Conservation (phyloP, 495 filamentous ascomycete species). For the Penicillium mononematosum region DNA sequence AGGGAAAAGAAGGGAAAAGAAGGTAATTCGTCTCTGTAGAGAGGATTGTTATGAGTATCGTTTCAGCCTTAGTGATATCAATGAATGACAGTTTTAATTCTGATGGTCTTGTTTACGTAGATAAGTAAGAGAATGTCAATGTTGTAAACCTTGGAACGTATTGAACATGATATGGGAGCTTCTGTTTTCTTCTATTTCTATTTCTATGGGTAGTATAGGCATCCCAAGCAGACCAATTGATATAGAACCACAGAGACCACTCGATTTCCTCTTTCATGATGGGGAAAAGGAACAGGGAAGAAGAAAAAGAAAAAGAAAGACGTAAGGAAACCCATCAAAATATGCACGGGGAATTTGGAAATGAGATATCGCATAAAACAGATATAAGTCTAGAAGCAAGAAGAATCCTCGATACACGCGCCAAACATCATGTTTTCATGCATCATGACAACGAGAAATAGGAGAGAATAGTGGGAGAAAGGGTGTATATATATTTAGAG, state of each 20-base stretch:
- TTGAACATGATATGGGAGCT: background rate
- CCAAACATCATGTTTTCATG: slow-evolving; percentile 8
- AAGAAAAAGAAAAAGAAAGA: slow-evolving; percentile 18
- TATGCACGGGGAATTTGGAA: slow-evolving; percentile 23
- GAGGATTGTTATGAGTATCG: slow-evolving; percentile 4
- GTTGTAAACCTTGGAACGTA: background rate
- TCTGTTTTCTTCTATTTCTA: slow-evolving; percentile 25
- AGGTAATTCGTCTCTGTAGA: background rate
- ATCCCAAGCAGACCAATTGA: slow-evolving; percentile 18
- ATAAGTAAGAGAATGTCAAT: background rate
- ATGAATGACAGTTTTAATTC: background rate
- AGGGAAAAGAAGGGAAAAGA: background rate
- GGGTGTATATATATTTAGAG: slow-evolving; percentile 44
- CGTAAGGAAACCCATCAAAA: slow-evolving; percentile 18
- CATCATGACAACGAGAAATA: slow-evolving; percentile 15
- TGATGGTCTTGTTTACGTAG: background rate
- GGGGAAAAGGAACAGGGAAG: slow-evolving; percentile 10
- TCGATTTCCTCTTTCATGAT: slow-evolving; percentile 11
- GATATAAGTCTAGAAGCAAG: slow-evolving; percentile 19
- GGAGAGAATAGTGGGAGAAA: slow-evolving; percentile 1
- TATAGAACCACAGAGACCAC: slow-evolving; percentile 17
- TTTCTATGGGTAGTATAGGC: slow-evolving; percentile 25
- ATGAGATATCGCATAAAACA: slow-evolving; percentile 15
- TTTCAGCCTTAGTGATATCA: slow-evolving; percentile 7
- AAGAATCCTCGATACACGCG: slow-evolving; percentile 7